Percentiles rank a stretch among this genome's conserved stretches.
Evolutionary conservation across 345 rosid genomes (phyloP).

Genomic region (Streptanthus diversifolius): DNA sequence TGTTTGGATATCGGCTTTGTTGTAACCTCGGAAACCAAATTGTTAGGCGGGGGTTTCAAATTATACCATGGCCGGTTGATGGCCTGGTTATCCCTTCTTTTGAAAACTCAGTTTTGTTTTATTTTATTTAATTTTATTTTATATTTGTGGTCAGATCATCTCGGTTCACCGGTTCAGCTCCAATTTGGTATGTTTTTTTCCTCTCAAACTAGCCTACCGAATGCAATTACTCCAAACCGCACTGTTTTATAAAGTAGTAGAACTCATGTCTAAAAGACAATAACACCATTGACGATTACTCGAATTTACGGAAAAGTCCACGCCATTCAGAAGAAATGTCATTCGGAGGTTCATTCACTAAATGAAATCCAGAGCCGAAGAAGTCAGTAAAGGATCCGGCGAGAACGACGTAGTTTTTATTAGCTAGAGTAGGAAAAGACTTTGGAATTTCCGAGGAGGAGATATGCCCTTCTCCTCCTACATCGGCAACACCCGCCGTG

Average conservation of each 20-base stretch:
- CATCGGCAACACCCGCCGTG: conserved; percentile 61
- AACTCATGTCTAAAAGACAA: neutral
- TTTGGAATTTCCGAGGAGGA: conserved; percentile 5
- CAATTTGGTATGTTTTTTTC: too few relatives aligned
- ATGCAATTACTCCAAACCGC: too few relatives aligned
- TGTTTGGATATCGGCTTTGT: conserved; percentile 17
- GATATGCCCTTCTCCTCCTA: conserved; percentile 74
- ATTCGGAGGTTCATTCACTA: neutral
- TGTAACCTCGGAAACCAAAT: conserved; percentile 3
- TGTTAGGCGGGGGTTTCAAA: conserved; percentile 33
- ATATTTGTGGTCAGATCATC: too few relatives aligned
- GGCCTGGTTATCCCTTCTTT: too few relatives aligned
- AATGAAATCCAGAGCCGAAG: neutral
- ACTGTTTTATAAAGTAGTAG: too few relatives aligned
- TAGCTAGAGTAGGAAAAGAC: neutral
- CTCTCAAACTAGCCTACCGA: too few relatives aligned
- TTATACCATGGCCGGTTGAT: neutral
- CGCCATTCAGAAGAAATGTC: neutral
- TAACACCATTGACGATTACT: neutral
- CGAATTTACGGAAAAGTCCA: neutral
- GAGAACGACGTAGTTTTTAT: conserved; percentile 17
- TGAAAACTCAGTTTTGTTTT: too few relatives aligned
- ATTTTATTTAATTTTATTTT: too few relatives aligned
- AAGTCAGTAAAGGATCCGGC: neutral
- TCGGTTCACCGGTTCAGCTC: too few relatives aligned